A percentile compares a stretch with the other conserved stretches of the same genome.
Conservation (phyloP, 768 basidiomycete genomes). For the Mycena vulgaris region DNA sequence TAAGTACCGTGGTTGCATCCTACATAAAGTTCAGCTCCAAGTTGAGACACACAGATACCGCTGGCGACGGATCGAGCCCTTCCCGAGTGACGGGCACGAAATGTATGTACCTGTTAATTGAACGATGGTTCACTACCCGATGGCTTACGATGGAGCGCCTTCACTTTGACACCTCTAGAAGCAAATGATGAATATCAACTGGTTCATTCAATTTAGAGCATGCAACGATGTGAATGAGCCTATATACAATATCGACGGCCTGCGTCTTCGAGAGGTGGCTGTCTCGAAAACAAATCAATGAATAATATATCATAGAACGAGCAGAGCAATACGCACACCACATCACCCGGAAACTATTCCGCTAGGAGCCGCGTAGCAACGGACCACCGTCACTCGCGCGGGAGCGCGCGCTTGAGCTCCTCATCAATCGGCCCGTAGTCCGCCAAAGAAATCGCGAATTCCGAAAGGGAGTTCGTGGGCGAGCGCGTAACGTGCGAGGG, state of each 20-base stretch:
- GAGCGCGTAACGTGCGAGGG: conserved; percentile 54
- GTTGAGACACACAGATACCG: too few species aligned
- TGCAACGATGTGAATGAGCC: too few species aligned
- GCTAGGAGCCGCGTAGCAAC: conserved; percentile 20
- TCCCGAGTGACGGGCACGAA: too few species aligned
- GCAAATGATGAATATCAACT: conserved; percentile 35
- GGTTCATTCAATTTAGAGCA: conserved; percentile 68
- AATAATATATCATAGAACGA: too few species aligned
- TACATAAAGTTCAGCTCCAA: neutral
- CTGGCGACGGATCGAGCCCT: neutral
- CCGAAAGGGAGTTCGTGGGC: conserved; percentile 14
- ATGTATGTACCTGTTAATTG: too few species aligned
- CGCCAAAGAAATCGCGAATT: conserved; percentile 11
- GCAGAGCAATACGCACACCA: conserved; percentile 41
- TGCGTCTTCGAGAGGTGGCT: conserved; percentile 65
- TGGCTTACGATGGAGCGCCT: too few species aligned
- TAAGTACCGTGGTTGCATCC: conserved; percentile 17
- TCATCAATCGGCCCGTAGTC: conserved; percentile 28
- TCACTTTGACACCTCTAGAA: too few species aligned
- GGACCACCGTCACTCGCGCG: conserved; percentile 28
- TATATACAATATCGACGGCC: conserved; percentile 64
- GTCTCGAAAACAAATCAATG: neutral
- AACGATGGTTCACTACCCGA: too few species aligned
- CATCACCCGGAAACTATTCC: conserved; percentile 7
- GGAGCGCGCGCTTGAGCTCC: neutral